Conservation (phyloP, 2,329 filamentous ascomycete species). For the Malbranchea cinnamomea region DNA sequence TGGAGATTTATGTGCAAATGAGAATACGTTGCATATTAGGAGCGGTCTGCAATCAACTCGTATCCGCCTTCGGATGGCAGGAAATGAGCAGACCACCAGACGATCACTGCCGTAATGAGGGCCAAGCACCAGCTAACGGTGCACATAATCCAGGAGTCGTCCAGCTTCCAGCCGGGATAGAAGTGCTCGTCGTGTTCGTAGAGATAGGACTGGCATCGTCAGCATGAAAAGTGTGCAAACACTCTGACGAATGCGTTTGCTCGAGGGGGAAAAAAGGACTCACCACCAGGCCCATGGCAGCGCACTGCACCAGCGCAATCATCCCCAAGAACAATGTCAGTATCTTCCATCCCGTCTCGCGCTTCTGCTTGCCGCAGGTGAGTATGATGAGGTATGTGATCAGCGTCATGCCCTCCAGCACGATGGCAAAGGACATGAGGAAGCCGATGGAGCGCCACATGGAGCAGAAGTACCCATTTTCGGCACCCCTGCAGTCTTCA, state of each 20-base stretch:
- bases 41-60: slow-evolving; percentile 49
- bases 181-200: slow-evolving; percentile 76
- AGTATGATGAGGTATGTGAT: slow-evolving; percentile 67
- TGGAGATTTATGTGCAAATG: background rate
- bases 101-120: slow-evolving; percentile 37
- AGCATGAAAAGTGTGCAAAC: slow-evolving; percentile 1
- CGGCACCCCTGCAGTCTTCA: slow-evolving; percentile 50
- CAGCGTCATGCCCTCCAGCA: slow-evolving; percentile 69
- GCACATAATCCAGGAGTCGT: slow-evolving; percentile 62
- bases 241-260: slow-evolving; percentile 1
- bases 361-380: slow-evolving; percentile 60
- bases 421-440: slow-evolving; percentile 66
- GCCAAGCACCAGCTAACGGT: slow-evolving; percentile 45
- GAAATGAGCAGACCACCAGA: slow-evolving; percentile 52
- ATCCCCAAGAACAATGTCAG: slow-evolving; percentile 50
- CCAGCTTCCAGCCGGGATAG: slow-evolving; percentile 66
- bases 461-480: slow-evolving; percentile 61
- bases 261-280: slow-evolving; percentile 22
- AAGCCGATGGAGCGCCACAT: slow-evolving; percentile 86
- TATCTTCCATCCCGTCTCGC: slow-evolving; percentile 71
- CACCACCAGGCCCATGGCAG: slow-evolving; percentile 72
- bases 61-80: slow-evolving; percentile 75
- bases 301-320: slow-evolving; percentile 55
- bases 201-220: slow-evolving; percentile 51
- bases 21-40: slow-evolving; percentile 6